phyloP scores from a whole-genome alignment of 2,329 filamentous ascomycete species.

The Moelleriella libera region DNA sequence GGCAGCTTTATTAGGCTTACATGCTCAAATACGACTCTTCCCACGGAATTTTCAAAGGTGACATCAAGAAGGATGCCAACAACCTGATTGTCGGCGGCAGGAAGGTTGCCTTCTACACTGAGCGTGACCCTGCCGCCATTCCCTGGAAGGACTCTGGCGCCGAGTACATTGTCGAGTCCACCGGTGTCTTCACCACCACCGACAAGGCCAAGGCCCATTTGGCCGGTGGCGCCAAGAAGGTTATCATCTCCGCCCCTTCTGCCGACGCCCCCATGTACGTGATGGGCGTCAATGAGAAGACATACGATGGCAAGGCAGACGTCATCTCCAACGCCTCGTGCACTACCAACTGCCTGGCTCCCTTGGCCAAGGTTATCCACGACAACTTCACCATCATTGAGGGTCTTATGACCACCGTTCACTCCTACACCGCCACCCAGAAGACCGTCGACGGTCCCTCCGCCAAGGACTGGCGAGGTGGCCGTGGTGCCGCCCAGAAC shows the following conservation, averaged over 20 bases:
- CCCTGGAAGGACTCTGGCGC: slow-evolving; percentile 81
- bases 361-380: slow-evolving; percentile 97
- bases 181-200: slow-evolving; percentile 96
- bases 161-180: slow-evolving; percentile 93
- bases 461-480: slow-evolving; percentile 98
- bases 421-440: slow-evolving; percentile 99
- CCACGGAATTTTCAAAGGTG: slow-evolving; percentile 94
- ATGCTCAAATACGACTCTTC: slow-evolving; percentile 99
- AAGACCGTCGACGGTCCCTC: slow-evolving; percentile 99
- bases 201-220: slow-evolving; percentile 93
- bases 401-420: slow-evolving; percentile 99
- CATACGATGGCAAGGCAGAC: slow-evolving; percentile 78
- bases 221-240: slow-evolving; percentile 96
- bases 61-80: slow-evolving; percentile 55
- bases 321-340: slow-evolving; percentile 99
- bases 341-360: slow-evolving; percentile 99
- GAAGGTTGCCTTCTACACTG: slow-evolving; percentile 85
- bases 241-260: slow-evolving; percentile 82
- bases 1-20: slow-evolving; percentile 53
- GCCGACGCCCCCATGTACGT: slow-evolving; percentile 99
- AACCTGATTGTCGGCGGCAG: slow-evolving; percentile 87
- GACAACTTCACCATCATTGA: slow-evolving; percentile 96
- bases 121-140: slow-evolving; percentile 81
- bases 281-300: slow-evolving; percentile 95
- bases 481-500: slow-evolving; percentile 97